phyloP scores from a whole-genome alignment of 1,139 yeast genomes.

The Zhuliangozyma parablackwelliae region DNA sequence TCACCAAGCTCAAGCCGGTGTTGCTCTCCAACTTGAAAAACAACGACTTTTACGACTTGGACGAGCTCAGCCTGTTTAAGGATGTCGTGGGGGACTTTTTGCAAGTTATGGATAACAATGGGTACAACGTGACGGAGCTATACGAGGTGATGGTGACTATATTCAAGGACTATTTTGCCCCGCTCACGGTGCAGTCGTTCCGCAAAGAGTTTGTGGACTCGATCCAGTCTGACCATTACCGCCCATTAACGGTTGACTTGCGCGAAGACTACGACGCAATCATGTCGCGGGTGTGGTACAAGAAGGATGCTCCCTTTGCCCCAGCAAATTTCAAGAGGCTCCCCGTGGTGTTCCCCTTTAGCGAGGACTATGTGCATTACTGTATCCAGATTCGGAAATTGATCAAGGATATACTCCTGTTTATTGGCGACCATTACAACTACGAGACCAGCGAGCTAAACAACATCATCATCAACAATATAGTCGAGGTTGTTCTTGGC shows the following conservation, averaged over 20 bases:
- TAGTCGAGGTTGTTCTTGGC: slow-evolving; percentile 68
- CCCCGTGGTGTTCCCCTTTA: slow-evolving; percentile 83
- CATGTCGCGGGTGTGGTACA: slow-evolving; percentile 67
- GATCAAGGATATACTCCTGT: slow-evolving; percentile 50
- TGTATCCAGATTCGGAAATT: slow-evolving; percentile 72
- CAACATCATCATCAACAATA: slow-evolving; percentile 48
- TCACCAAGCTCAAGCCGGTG: slow-evolving; percentile 55
- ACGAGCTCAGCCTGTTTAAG: slow-evolving; percentile 38
- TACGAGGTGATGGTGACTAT: slow-evolving; percentile 59
- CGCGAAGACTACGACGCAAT: slow-evolving; percentile 58
- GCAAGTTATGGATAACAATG: slow-evolving; percentile 73
- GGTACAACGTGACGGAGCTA: slow-evolving; percentile 55
- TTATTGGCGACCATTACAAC: slow-evolving; percentile 63
- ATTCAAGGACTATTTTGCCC: slow-evolving; percentile 58
- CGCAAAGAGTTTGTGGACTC: slow-evolving; percentile 56
- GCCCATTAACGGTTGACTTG: slow-evolving; percentile 74
- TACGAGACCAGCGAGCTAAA: slow-evolving; percentile 43
- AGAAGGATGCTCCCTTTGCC: slow-evolving; percentile 44
- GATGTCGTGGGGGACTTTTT: slow-evolving; percentile 66
- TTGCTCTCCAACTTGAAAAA: slow-evolving; percentile 33
- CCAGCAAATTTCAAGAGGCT: slow-evolving; percentile 34
- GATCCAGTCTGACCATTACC: slow-evolving; percentile 78
- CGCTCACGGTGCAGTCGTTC: slow-evolving; percentile 53
- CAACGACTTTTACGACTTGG: slow-evolving; percentile 23
- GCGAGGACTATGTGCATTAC: slow-evolving; percentile 81